These are phyloP conservation scores for Aspergillus tamarii DNA, from an alignment of 2,329 filamentous ascomycete genomes.

Conservation along the genomic window DNA sequence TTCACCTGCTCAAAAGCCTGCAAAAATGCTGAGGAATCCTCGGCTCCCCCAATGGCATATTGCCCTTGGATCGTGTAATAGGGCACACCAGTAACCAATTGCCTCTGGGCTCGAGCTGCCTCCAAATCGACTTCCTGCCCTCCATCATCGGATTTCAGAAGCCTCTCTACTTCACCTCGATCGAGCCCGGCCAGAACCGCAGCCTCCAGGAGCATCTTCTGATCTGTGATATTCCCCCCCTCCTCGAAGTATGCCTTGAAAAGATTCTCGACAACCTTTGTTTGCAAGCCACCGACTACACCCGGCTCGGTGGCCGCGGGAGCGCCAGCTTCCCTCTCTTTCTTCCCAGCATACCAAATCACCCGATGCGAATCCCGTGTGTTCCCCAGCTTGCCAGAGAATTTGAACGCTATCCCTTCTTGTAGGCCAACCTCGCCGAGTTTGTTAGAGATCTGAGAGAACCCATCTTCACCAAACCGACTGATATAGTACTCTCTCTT, in stretches of 20 bases:
- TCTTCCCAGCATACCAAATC: conserved; percentile 68
- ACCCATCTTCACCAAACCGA: conserved; percentile 68
- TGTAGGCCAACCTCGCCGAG: conserved; percentile 61
- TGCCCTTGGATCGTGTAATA: conserved; percentile 72
- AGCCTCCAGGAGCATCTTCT: conserved; percentile 55
- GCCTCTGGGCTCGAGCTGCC: conserved; percentile 55
- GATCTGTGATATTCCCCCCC: conserved; percentile 65
- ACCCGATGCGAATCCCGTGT: conserved; percentile 80
- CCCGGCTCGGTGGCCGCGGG: conserved; percentile 25
- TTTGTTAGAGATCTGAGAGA: conserved; percentile 59
- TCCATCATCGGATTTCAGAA: conserved; percentile 59
- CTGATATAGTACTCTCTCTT: conserved; percentile 62
- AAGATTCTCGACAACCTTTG: conserved; percentile 62
- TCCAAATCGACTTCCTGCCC: conserved; percentile 62
- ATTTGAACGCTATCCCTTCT: conserved; percentile 74
- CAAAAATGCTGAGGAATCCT: conserved; percentile 70
- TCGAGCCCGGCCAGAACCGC: conserved; percentile 60
- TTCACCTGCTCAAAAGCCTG: conserved; percentile 67
- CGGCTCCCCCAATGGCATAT: conserved; percentile 71
- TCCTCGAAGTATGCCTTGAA: conserved; percentile 70
- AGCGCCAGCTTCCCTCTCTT: conserved; percentile 30
- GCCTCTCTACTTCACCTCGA: conserved; percentile 54
- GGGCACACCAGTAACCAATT: conserved; percentile 69
- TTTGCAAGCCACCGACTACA: conserved; percentile 56
- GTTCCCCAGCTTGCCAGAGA: conserved; percentile 71